Evolutionary conservation across 306 rosid genomes (phyloP).

Genomic region (Amphicarpaea edgeworthii): DNA sequence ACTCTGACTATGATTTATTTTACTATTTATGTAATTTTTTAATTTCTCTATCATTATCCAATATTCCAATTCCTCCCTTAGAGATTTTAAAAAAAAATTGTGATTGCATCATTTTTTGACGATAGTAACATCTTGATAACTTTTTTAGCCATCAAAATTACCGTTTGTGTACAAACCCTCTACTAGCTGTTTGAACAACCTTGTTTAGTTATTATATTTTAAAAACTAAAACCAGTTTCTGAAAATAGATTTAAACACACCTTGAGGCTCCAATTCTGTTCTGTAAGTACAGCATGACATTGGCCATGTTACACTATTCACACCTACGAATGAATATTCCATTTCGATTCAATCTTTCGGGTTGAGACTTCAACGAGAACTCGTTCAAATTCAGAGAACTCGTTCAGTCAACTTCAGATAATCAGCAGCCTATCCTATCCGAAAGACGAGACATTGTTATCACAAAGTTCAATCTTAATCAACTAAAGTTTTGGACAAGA

Average conservation of each 20-base stretch:
- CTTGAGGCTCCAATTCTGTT: not conserved
- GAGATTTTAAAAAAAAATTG: no score
- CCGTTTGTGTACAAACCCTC: no score
- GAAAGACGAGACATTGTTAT: not conserved
- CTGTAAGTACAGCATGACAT: not conserved
- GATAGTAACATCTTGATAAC: no score
- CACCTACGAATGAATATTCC: not conserved
- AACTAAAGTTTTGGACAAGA: conserved; percentile 6
- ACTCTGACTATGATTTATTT: no score
- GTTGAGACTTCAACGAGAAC: conserved; percentile 6
- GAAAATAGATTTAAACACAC: not conserved
- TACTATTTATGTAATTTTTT: no score
- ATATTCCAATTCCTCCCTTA: no score
- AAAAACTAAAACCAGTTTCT: no score
- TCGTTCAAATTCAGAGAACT: not conserved
- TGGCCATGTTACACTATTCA: not conserved
- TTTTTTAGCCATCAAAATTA: no score
- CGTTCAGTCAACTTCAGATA: conserved; percentile 10
- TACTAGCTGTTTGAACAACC: not conserved
- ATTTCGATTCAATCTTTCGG: not conserved
- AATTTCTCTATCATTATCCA: no score
- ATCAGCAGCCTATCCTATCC: not conserved
- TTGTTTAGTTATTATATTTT: no score
- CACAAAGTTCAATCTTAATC: conserved; percentile 23
- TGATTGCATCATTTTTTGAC: no score